Percentiles rank a stretch among this genome's conserved stretches.
phyloP scores from a whole-genome alignment of 2,329 filamentous ascomycete species.

The Diaporthe sp. region DNA sequence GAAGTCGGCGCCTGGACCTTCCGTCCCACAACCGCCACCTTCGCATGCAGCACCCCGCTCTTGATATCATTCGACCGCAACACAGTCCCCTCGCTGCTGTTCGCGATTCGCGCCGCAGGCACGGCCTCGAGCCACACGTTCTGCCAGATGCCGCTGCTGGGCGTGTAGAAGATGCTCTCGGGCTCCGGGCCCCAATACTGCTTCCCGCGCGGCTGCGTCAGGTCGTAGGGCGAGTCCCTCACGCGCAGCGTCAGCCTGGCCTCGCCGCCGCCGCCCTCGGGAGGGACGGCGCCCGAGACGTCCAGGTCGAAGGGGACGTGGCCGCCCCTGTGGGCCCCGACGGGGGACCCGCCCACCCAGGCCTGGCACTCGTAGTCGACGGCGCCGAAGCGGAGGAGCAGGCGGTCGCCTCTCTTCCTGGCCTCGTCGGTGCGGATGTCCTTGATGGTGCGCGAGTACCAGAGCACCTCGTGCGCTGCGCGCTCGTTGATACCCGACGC shows the following conservation, averaged over 20 bases:
- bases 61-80: constrained; percentile 68
- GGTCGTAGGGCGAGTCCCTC: constrained; percentile 74
- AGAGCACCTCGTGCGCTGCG: constrained; percentile 75
- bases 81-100: constrained; percentile 71
- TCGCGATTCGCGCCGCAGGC: constrained; percentile 64
- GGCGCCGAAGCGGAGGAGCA: constrained; percentile 70
- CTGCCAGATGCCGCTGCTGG: constrained; percentile 71
- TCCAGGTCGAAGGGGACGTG: constrained; percentile 73
- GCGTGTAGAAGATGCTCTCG: constrained; percentile 72
- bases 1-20: constrained; percentile 60
- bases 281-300: constrained; percentile 62
- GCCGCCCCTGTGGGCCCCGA: constrained; percentile 70
- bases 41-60: constrained; percentile 64
- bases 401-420: constrained; percentile 55
- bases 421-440: constrained; percentile 64
- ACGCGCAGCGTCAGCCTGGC: constrained; percentile 68
- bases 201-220: constrained; percentile 76
- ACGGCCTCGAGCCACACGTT: constrained; percentile 70
- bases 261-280: constrained; percentile 45
- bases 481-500: constrained; percentile 74
- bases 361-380: constrained; percentile 73
- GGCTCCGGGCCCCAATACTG: constrained; percentile 75
- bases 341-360: constrained; percentile 67
- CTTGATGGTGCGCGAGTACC: constrained; percentile 71
- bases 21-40: constrained; percentile 64